These are phyloP conservation scores for Cercospora zeae-maydis DNA, from an alignment of 2,329 filamentous ascomycete genomes.

Conservation along the genomic window DNA sequence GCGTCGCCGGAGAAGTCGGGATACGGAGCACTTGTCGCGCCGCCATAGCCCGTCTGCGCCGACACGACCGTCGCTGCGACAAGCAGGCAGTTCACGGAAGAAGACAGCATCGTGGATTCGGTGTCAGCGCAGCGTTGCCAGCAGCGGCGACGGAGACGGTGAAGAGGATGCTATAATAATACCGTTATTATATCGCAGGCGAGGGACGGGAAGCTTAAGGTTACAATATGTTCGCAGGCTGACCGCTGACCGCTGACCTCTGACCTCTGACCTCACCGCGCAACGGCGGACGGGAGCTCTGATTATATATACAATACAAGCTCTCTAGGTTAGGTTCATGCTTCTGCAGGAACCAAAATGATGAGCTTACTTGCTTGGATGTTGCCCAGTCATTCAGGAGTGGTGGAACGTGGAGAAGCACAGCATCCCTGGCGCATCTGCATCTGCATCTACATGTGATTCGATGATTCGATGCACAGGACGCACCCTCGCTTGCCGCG, in stretches of 20 bases:
- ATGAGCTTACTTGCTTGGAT: neutral
- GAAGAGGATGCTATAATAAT: too few species aligned
- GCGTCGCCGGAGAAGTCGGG: constrained; percentile 32
- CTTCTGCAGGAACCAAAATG: constrained; percentile 17
- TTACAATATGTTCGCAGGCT: too few species aligned
- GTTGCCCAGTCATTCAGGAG: too few species aligned
- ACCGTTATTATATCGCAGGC: too few species aligned
- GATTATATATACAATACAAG: too few species aligned
- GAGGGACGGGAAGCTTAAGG: too few species aligned
- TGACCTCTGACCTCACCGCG: constrained; percentile 7
- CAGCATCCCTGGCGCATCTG: neutral
- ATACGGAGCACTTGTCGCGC: constrained; percentile 15
- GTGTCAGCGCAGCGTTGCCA: neutral
- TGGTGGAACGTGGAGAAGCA: constrained; percentile 7
- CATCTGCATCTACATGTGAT: neutral
- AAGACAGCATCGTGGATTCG: neutral
- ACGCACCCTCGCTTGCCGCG: neutral
- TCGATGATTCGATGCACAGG: neutral
- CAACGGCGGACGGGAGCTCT: too few species aligned
- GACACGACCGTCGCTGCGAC: constrained; percentile 22
- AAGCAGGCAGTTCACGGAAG: constrained; percentile 5
- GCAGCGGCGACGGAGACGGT: neutral
- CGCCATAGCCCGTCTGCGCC: constrained; percentile 22
- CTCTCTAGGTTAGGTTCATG: constrained; percentile 15
- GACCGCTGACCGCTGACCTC: too few species aligned